Conservation (phyloP, 2,329 filamentous ascomycete genomes). For the Aureobasidium zeae region DNA sequence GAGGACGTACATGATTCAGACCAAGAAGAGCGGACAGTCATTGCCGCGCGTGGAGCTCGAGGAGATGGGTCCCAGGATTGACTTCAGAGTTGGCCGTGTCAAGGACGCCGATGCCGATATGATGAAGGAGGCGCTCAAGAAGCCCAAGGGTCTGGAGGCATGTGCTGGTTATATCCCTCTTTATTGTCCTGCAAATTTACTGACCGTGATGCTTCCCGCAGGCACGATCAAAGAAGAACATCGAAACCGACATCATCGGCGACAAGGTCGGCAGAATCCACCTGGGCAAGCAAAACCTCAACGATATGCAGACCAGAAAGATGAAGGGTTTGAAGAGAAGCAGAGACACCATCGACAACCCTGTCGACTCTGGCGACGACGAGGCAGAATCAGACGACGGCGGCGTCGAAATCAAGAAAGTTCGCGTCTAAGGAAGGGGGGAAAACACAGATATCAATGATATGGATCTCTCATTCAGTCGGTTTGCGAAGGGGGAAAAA, state of each 20-base stretch:
- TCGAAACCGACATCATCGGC: constrained; percentile 80
- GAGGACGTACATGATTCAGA: constrained; percentile 76
- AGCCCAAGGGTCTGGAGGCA: constrained; percentile 64
- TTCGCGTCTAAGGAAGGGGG: constrained; percentile 8
- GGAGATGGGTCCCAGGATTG: constrained; percentile 89
- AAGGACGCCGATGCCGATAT: constrained; percentile 68
- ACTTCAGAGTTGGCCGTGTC: constrained; percentile 75
- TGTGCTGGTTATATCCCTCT: constrained; percentile 25
- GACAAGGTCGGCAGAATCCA: constrained; percentile 96
- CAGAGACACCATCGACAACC: constrained; percentile 49
- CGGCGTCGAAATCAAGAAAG: constrained; percentile 18
- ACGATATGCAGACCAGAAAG: constrained; percentile 85
- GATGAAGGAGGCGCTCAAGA: constrained; percentile 86
- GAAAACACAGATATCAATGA: not conserved
- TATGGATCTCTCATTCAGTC: constrained; percentile 4
- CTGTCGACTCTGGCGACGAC: constrained; percentile 23
- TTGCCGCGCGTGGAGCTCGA: constrained; percentile 86
- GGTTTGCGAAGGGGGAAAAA: not conserved
- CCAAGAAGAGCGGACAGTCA: constrained; percentile 69
- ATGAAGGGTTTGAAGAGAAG: constrained; percentile 97
- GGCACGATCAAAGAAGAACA: constrained; percentile 82
- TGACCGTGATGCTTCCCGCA: constrained; percentile 24
- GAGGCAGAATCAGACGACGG: constrained; percentile 12
- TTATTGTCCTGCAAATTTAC: not conserved
- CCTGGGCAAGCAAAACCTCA: constrained; percentile 79